These are phyloP conservation scores for Trichophyton rubrum DNA, from an alignment of 2,329 filamentous ascomycete species.

Conservation along the genomic window DNA sequence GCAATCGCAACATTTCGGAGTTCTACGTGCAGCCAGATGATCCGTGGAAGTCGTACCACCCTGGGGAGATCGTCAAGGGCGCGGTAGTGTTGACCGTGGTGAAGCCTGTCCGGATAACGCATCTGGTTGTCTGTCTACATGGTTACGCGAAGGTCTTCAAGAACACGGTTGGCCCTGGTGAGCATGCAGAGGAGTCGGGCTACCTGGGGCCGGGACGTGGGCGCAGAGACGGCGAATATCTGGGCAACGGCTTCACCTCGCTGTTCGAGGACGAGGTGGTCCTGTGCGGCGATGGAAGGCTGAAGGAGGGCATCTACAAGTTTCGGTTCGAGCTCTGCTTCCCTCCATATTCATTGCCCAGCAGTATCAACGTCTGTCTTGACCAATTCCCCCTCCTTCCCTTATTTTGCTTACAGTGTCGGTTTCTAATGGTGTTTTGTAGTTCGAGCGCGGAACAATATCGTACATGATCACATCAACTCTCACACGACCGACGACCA, in stretches of 20 bases:
- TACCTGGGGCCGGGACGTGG: constrained; percentile 44
- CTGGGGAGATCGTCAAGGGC: constrained; percentile 50
- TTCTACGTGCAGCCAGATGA: constrained; percentile 52
- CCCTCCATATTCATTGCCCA: constrained; percentile 50
- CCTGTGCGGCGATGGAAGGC: constrained; percentile 50
- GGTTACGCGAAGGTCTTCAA: constrained; percentile 55
- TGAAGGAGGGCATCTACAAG: constrained; percentile 52
- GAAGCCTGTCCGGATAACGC: constrained; percentile 50
- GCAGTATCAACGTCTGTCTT: constrained; percentile 76
- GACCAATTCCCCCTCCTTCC: not conserved
- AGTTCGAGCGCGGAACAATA: constrained; percentile 94
- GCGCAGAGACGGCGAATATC: constrained; percentile 41
- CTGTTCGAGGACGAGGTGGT: constrained; percentile 54
- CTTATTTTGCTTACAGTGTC: not conserved
- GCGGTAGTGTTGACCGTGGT: constrained; percentile 47
- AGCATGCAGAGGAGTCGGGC: constrained; percentile 38
- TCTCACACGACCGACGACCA: constrained; percentile 75
- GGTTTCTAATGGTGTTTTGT: constrained; percentile 7
- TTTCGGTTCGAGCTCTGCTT: constrained; percentile 54
- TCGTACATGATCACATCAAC: constrained; percentile 85
- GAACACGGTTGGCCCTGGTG: constrained; percentile 45
- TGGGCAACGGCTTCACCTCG: constrained; percentile 52
- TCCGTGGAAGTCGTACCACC: constrained; percentile 49
- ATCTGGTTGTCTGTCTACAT: constrained; percentile 51
- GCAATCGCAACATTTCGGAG: constrained; percentile 46